These are phyloP conservation scores for Neonectria sp. DNA, from an alignment of 2,329 filamentous ascomycete genomes.

Conservation along the genomic window DNA sequence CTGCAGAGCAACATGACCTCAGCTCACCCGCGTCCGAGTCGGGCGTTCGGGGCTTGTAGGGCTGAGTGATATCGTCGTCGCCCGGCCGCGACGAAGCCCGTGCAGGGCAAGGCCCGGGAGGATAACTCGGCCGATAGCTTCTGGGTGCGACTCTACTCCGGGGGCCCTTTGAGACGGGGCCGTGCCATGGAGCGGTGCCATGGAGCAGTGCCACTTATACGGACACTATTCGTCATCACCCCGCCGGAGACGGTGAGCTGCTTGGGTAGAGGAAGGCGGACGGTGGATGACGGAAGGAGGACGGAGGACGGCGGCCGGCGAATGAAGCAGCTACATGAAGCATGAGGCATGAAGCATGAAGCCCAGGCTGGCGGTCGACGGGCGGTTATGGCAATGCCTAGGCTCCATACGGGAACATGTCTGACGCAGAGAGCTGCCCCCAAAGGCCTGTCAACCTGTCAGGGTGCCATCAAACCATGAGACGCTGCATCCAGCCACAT, in stretches of 20 bases:
- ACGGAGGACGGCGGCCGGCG: background rate
- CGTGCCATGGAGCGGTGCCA: slow-evolving; percentile 6
- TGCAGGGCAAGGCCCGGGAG: slow-evolving; percentile 22
- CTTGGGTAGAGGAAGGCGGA: background rate
- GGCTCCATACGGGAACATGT: slow-evolving; percentile 9
- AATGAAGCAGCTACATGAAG: background rate
- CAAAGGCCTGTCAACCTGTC: background rate
- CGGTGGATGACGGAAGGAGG: background rate
- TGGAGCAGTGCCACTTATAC: slow-evolving; percentile 26
- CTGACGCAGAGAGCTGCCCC: slow-evolving; percentile 18
- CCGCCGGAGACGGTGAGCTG: background rate
- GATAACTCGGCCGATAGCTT: slow-evolving; percentile 28
- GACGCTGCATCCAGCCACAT: slow-evolving; percentile 2
- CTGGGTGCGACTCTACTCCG: slow-evolving; percentile 8
- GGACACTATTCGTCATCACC: slow-evolving; percentile 24
- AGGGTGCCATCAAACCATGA: no score
- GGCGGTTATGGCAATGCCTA: slow-evolving; percentile 8
- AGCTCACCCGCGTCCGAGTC: slow-evolving; percentile 17
- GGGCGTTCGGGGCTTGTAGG: slow-evolving; percentile 21
- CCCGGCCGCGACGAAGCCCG: slow-evolving; percentile 14
- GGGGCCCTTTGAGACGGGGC: slow-evolving; percentile 21
- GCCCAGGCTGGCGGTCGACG: slow-evolving; percentile 3
- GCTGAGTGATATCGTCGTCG: slow-evolving; percentile 26
- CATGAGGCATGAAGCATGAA: background rate
- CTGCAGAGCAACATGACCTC: slow-evolving; percentile 20